Base-by-base conservation (phyloP, 768 basidiomycete species). In the Podaxis sp. region DNA sequence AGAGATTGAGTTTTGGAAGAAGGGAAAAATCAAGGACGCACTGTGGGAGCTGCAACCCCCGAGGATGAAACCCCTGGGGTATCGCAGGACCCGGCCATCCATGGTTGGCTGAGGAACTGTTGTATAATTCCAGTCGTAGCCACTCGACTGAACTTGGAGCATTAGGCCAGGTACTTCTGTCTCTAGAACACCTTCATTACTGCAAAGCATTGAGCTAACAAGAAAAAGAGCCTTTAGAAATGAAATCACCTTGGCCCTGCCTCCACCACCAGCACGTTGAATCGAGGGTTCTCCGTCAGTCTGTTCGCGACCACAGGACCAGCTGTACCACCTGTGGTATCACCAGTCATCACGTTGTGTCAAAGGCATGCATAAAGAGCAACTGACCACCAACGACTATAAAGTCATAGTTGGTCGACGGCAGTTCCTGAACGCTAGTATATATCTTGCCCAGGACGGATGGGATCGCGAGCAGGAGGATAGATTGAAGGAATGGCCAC, bases 231-330 rank as follows among this genome's bases (percentile, higher is more conserved):
- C 42, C 4, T 44, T 16, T 44, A 9, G 23, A 21, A 11, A 25
- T 23, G 6, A 16, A 61, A n/a, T 5, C 50, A 85, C 87, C 83
- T 87, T 60, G 72, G 68, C 1, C 85, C 85, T 0, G 83, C 79
- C 67, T 87, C 85, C 3, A 86, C 66, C 0, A 86, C 65, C 18
- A 84, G 70, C 0, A 86, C 83, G 1, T 74, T 72, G 11, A 80
- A 70, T 1, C 67, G 63, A 0, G 79, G 76, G 53, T 82, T 70
- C 65, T 86, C 85, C 5, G 79, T 78, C 1, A 86, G 68, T 2
- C 85, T 74, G 18, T 81, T 75, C 0, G 84, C 84, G 11, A 86
- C 70, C 0, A 78, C 82, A 40, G 81, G 83, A 1, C 85, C 85
- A 0, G 83, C 77, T 23, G 83, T 84, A 9, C 85, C 84, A 36